Evolutionary conservation across 371 early-diverging fungal species (phyloP), one percentile per base, ranked within the genome.

Genomic region (Lichtheimia corymbifera): DNA sequence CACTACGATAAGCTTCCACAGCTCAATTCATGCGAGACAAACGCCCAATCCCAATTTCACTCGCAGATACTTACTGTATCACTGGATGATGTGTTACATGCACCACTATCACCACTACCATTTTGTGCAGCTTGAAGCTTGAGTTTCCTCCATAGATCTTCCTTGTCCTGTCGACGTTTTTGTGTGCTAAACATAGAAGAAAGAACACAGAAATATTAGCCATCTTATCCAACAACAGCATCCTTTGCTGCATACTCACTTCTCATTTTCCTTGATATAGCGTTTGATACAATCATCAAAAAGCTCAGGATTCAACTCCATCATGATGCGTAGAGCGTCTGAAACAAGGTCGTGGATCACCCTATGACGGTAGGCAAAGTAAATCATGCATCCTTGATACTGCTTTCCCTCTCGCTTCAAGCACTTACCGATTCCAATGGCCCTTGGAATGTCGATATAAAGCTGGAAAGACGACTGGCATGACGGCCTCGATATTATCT

Each of bases 261-360:
- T 43, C 57, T 63, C 57, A 44, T 63, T 54, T n/a, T 55, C 58
- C 12, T 56, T 24, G n/a, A 57, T 52, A 25, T 49, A 93, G 64
- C 89, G 81, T 58, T 88, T 87, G 11, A 92, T 88, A 72, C 92
- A 92, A 53, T 91, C 87, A 42, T 97, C 97, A 80, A 96, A 98
- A 30, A 97, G 75, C 60, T 86, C 86, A 24, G 95, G 93, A 72
- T 91, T 90, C 41, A 94, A 87, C 53, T 93, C 92, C 90, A 94
- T 94, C 62, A 97, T 91, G 52, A 95, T 82, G 59, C 95, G 93
- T 57, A 97, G 79, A 2, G 97, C 93, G 64, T 94, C 93, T 72
- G 93, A 95, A 13, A 97, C 95, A 7, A 94, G 86, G 9, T 94
- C 93, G 72, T 97, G 96, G 60, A 97, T 95, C 0, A 93, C 92